Evolutionary conservation across 306 rosid species (phyloP), one percentile per base, ranked within the genome.

Genomic region (Lagenaria siceraria): DNA sequence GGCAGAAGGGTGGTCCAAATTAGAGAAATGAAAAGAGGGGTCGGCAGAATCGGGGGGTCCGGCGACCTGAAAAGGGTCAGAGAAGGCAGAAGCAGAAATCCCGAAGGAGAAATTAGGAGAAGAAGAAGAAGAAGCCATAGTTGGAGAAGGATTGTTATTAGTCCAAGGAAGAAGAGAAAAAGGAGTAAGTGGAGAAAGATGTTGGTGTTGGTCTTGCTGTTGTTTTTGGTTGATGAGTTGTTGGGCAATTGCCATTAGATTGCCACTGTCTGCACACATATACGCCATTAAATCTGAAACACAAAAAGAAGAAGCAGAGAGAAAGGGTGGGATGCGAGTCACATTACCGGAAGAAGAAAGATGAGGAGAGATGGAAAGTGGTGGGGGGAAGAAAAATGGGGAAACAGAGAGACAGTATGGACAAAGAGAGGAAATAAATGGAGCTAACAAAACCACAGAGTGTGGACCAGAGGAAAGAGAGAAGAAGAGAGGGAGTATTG

Each of bases 201-300:
- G 53, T 3, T 79, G 82, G 0, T 85, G 88, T 3, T 71, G 76
- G 31, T 93, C 94, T 54, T 87, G 96, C 78, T 92, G 95, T 53
- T 92, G 96, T 60, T 95, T 90, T 59, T 95, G 98, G 66, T 92
- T 83, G 76, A 95, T 95, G 19, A 95, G 91, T 85, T 95, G 98
- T 66, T 95, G 95, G 17, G 98, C 98, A 69, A 95, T 95, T 9
- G 98, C 98, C 98, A 95, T 95, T 10, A 95, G 90, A 82, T 95
- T 95, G 0, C 98, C 98, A 84, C 96, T 90, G 83, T 95, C 98
- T 0, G 98, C 87, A 36, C 96, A 92, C 97, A 90, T 87, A 80
- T 92, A 89, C 42, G 98, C 97, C 98, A 78, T 78, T 46, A 69
- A 38, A 22, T 46, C 74, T 11, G 48, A 69, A n/a, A n/a, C n/a